Evolutionary conservation across 1,284 basidiomycete species (phyloP), one percentile per base, ranked within the genome.

Genomic region (Tilletia indica): DNA sequence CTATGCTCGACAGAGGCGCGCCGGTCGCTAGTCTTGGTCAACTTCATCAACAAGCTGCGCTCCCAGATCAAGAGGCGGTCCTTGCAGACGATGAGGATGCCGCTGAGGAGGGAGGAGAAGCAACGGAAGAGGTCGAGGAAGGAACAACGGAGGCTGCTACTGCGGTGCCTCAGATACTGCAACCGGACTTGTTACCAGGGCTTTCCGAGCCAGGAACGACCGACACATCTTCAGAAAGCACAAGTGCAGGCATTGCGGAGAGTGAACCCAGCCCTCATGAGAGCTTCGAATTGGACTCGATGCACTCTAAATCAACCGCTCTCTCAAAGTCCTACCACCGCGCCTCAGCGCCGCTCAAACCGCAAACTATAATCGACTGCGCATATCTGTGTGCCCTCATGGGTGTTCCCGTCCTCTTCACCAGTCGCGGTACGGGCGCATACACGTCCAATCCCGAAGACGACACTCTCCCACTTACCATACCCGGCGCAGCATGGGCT

Each of bases 391-490:
- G 77, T 34, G 68, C 74, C 3, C 71, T 78, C 48, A 72, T 83
- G 71, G 66, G 71, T 6, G 77, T 81, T 0, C 81, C 82, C 0
- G 78, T 81, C 12, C 76, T 83, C 21, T 80, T 79, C 76, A 81
- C 82, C 1, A 80, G 82, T 42, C 76, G 79, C 67, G 78, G 78
- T 19, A 73, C 75, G 8, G 68, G 73, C n/a, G 68, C 72, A 1
- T 79, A 77, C 16, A 25, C 48, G 0, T 16, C 67, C n/a, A 45
- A 25, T 34, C 34, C 5, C 25, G 25, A 31, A 5, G 56, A 34
- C 56, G 56, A 58, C 21, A 4, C 11, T 25, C 25, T 12, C 11
- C 16, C 25, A 31, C 34, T 34, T 4, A 58, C 56, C 25, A 58
- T 64, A n/a, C 61, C 61, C 4, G 61, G 61, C 16, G 61, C 61